These are phyloP conservation scores for Podaxis pistillaris DNA, from an alignment of 768 basidiomycete species.

Conservation along the genomic window DNA sequence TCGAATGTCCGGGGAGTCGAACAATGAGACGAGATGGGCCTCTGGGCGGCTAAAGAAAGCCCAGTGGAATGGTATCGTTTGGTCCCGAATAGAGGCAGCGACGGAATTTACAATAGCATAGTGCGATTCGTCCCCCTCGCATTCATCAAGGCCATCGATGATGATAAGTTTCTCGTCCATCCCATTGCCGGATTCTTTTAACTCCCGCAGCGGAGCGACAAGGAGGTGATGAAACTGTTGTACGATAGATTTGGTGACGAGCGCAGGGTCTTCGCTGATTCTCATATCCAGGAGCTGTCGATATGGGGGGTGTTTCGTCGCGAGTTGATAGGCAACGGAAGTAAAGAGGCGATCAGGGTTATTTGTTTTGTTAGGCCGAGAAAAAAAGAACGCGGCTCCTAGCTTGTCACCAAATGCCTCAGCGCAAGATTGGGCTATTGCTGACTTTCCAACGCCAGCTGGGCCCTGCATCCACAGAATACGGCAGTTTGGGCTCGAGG, in stretches of 20 bases:
- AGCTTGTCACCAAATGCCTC: background rate
- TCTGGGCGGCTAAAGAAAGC: slow-evolving; percentile 1
- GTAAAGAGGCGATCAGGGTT: background rate
- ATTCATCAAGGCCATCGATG: slow-evolving; percentile 3
- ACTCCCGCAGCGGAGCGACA: background rate
- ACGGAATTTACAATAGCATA: background rate
- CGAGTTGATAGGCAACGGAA: background rate
- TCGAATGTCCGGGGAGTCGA: background rate
- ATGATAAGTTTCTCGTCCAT: background rate
- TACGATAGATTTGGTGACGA: background rate
- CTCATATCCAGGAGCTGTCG: background rate
- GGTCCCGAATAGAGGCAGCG: background rate
- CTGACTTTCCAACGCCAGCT: slow-evolving; percentile 4
- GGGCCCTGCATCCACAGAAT: slow-evolving; percentile 4
- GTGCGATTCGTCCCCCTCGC: background rate
- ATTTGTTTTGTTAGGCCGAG: background rate
- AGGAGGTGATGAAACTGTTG: slow-evolving; percentile 2
- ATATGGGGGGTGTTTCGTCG: background rate
- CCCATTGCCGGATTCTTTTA: background rate
- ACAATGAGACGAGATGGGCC: background rate
- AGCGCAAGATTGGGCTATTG: slow-evolving; percentile 5
- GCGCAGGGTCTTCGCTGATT: background rate
- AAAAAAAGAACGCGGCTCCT: slow-evolving; percentile 1
- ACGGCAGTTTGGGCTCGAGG: background rate
- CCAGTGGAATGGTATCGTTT: slow-evolving; percentile 3